A percentile compares a stretch with the other conserved stretches of the same genome.
These are phyloP conservation scores for Bacidia gigantensis DNA, from an alignment of 495 filamentous ascomycete species.

Conservation along the genomic window DNA sequence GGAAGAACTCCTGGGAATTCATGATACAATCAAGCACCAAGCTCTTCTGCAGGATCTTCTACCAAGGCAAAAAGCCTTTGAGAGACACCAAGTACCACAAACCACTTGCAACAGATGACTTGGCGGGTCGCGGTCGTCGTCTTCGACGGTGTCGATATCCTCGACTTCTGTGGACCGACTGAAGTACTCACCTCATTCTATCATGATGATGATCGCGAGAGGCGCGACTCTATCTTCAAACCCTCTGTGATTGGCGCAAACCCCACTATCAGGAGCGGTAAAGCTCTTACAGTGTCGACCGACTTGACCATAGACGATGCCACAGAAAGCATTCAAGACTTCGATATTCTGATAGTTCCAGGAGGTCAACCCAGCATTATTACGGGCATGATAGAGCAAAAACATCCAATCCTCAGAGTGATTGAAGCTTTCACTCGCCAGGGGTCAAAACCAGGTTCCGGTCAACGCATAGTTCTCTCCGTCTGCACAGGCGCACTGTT, in stretches of 20 bases:
- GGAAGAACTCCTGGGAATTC: too few relatives aligned
- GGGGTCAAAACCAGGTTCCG: conserved; percentile 40
- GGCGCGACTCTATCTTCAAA: conserved; percentile 22
- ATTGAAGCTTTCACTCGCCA: conserved; percentile 49
- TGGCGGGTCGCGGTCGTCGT: conserved; percentile 16
- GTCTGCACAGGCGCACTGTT: conserved; percentile 62
- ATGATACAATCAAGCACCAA: too few relatives aligned
- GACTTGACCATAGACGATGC: conserved; percentile 40
- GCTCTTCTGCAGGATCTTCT: too few relatives aligned
- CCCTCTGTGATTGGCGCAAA: conserved; percentile 24
- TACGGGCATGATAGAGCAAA: not conserved
- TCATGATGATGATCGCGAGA: conserved; percentile 22
- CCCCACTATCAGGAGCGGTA: conserved; percentile 22
- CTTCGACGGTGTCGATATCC: conserved; percentile 34
- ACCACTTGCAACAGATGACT: too few relatives aligned
- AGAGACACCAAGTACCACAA: too few relatives aligned
- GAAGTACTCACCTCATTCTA: conserved; percentile 35
- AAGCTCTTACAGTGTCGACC: conserved; percentile 17
- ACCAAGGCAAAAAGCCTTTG: too few relatives aligned
- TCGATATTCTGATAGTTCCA: conserved; percentile 57
- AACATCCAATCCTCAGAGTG: conserved; percentile 26
- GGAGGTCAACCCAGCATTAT: conserved; percentile 29
- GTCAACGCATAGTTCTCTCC: conserved; percentile 55
- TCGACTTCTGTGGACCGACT: conserved; percentile 56
- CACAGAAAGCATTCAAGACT: conserved; percentile 47